Percentiles rank a stretch among this genome's conserved stretches.
Conservation (phyloP, 306 rosid genomes). For the Fragaria vesca region DNA sequence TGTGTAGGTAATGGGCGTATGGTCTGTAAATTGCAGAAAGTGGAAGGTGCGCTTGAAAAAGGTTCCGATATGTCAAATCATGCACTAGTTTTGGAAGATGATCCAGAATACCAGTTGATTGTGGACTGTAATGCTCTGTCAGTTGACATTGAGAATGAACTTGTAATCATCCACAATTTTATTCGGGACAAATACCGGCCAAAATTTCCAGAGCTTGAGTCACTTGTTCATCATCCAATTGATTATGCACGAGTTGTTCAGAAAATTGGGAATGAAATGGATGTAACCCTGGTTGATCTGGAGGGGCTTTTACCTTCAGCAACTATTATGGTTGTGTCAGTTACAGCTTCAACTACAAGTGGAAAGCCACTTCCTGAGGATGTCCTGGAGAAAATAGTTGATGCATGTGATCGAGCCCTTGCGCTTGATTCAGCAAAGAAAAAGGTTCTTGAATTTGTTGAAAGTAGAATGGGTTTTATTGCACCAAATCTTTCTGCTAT, state of each 20-base stretch:
- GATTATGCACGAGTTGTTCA: slow-evolving; percentile 97
- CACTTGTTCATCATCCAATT: slow-evolving; percentile 89
- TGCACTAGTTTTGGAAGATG: slow-evolving; percentile 76
- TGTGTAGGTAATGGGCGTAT: slow-evolving; percentile 20
- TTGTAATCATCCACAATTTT: slow-evolving; percentile 80
- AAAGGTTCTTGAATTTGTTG: slow-evolving; percentile 90
- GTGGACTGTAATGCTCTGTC: slow-evolving; percentile 90
- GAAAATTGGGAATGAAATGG: slow-evolving; percentile 95
- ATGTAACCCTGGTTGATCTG: slow-evolving; percentile 86
- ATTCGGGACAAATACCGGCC: slow-evolving; percentile 90
- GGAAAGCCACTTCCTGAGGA: slow-evolving; percentile 98
- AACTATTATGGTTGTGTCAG: slow-evolving; percentile 92
- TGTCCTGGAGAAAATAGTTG: slow-evolving; percentile 65
- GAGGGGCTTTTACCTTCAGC: slow-evolving; percentile 97
- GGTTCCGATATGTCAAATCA: slow-evolving; percentile 56
- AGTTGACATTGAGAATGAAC: slow-evolving; percentile 95
- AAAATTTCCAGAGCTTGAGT: slow-evolving; percentile 96
- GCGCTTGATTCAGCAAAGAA: slow-evolving; percentile 81
- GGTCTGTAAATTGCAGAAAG: slow-evolving; percentile 65
- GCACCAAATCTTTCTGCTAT: slow-evolving; percentile 94
- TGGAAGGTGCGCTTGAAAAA: slow-evolving; percentile 74
- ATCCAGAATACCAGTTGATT: slow-evolving; percentile 91
- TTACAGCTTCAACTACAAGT: slow-evolving; percentile 95
- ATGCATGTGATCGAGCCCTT: slow-evolving; percentile 97
- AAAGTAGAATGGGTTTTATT: slow-evolving; percentile 95